phyloP scores from a whole-genome alignment of 129 eudicot genomes.

The Helianthus tuberosus region DNA sequence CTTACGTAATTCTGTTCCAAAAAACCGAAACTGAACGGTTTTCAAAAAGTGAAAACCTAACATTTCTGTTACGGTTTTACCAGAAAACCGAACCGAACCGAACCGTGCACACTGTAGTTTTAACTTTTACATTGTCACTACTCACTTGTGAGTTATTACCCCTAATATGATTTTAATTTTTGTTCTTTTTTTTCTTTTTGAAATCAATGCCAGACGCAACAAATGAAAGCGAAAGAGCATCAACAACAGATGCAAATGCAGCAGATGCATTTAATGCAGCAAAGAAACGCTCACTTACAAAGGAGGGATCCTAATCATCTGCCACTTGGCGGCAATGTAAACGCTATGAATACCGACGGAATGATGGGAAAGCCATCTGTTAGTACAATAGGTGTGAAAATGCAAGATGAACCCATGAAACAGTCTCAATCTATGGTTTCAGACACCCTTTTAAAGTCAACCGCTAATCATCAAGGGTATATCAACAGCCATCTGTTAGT shows the following conservation, averaged over 20 bases:
- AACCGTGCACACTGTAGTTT: background rate
- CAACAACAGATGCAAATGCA: constrained; percentile 97
- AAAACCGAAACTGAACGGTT: no score
- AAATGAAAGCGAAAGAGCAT: constrained; percentile 90
- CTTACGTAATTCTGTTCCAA: no score
- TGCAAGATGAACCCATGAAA: constrained; percentile 80
- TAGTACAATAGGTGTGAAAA: constrained; percentile 74
- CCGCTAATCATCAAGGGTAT: constrained; percentile 88
- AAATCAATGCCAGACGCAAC: constrained; percentile 62
- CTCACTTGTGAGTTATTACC: background rate
- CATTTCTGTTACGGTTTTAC: no score
- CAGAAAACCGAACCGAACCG: no score
- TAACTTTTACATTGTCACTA: background rate
- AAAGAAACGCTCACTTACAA: constrained; percentile 88
- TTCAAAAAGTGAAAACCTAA: no score
- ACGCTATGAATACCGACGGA: constrained; percentile 69
- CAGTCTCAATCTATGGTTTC: constrained; percentile 78
- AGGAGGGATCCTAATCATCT: constrained; percentile 93
- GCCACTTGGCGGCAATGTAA: constrained; percentile 66
- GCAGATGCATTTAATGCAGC: constrained; percentile 91
- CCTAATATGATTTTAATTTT: background rate
- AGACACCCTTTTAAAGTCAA: constrained; percentile 81
- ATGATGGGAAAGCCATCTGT: constrained; percentile 83
- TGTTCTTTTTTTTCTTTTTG: constrained; percentile 16
- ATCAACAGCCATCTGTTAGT: constrained; percentile 1